Evolutionary conservation across 371 early-diverging fungal species (phyloP).

Genomic region (Catenaria anguillulae): DNA sequence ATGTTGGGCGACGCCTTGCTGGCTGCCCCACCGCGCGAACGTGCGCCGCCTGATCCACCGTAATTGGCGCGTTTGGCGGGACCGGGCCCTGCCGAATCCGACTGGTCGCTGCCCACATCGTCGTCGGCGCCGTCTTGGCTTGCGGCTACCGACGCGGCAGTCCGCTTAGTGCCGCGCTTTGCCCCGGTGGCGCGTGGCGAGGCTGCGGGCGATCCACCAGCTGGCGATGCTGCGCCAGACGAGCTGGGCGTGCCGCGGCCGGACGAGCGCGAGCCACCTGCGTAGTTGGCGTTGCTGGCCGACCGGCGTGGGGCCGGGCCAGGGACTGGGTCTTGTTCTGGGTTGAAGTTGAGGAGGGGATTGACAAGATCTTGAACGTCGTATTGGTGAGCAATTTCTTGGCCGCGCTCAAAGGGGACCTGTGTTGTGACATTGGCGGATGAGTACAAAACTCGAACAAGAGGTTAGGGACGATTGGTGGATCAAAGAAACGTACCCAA

Average conservation of each 20-base stretch:
- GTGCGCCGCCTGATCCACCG: too few relatives aligned
- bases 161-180: too few relatives aligned
- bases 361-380: background rate
- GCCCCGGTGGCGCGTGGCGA: too few relatives aligned
- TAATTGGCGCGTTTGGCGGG: too few relatives aligned
- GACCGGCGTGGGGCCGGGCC: background rate
- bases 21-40: too few relatives aligned
- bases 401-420: constrained; percentile 73
- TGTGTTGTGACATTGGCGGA: constrained; percentile 17
- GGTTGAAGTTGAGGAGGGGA: background rate
- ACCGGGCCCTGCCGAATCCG: too few relatives aligned
- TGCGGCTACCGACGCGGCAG: background rate
- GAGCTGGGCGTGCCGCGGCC: background rate
- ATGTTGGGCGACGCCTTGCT: too few relatives aligned
- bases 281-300: background rate
- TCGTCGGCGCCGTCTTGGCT: too few relatives aligned
- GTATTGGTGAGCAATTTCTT: constrained; percentile 37
- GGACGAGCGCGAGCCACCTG: background rate
- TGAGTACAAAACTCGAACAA: background rate
- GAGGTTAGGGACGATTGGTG: background rate
- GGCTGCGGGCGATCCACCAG: too few relatives aligned
- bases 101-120: too few relatives aligned
- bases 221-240: too few relatives aligned
- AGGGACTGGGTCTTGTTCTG: background rate
- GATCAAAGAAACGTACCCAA: constrained; percentile 22